Conservation (phyloP, 495 filamentous ascomycete genomes). For the Aspergillus incahuasiensis region DNA sequence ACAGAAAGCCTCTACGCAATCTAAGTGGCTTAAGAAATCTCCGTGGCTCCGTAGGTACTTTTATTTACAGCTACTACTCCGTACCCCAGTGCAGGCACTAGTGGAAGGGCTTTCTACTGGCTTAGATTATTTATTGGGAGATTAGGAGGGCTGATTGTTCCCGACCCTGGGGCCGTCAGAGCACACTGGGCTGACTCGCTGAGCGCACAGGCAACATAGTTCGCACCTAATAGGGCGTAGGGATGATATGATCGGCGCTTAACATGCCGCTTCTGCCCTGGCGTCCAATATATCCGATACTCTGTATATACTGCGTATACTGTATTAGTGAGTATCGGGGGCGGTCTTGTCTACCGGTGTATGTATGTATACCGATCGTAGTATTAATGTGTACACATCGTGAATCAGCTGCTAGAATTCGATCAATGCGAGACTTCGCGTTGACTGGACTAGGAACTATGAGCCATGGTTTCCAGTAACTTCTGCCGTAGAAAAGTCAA, state of each 20-base stretch:
- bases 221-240: background rate
- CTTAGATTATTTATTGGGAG: too few species aligned
- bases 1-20: too few species aligned
- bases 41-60: too few species aligned
- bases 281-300: background rate
- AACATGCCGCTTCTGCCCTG: background rate
- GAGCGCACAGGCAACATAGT: background rate
- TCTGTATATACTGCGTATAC: background rate
- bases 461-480: too few species aligned
- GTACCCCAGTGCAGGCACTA: too few species aligned
- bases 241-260: background rate
- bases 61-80: too few species aligned
- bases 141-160: background rate
- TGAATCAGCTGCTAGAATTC: too few species aligned
- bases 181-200: background rate
- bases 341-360: background rate
- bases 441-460: too few species aligned
- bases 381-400: too few species aligned
- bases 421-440: too few species aligned
- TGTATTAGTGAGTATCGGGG: background rate
- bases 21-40: too few species aligned
- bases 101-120: too few species aligned
- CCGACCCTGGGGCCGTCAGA: background rate
- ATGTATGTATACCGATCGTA: background rate
- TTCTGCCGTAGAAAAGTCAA: background rate